Conservation (phyloP, 768 basidiomycete genomes). For the Lyophyllum decastes region DNA sequence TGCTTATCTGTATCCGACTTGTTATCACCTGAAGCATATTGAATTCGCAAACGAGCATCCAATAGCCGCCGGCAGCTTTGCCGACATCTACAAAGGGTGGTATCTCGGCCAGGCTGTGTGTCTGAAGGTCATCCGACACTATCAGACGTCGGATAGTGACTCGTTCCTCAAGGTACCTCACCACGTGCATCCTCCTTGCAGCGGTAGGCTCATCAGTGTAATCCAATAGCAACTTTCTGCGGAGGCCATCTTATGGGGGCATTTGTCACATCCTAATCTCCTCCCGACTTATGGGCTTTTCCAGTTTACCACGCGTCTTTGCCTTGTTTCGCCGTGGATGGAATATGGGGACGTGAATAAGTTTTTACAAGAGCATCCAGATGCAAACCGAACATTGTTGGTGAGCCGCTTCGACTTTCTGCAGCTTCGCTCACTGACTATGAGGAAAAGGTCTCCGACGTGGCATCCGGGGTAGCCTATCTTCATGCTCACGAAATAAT, state of each 20-base stretch:
- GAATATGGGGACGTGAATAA: slow-evolving; percentile 32
- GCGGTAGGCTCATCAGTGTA: too few species aligned
- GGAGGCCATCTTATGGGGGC: too few species aligned
- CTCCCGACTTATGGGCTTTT: slow-evolving; percentile 32
- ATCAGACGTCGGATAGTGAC: slow-evolving; percentile 11
- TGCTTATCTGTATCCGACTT: slow-evolving; percentile 11
- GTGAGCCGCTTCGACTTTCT: neutral
- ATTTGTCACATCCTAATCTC: too few species aligned
- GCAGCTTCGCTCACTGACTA: neutral
- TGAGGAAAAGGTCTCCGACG: slow-evolving; percentile 30
- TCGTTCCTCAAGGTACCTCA: slow-evolving; percentile 8
- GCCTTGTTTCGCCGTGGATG: slow-evolving; percentile 39
- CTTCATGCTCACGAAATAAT: slow-evolving; percentile 36
- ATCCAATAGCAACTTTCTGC: slow-evolving; percentile 6
- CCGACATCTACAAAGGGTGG: slow-evolving; percentile 7
- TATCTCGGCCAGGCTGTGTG: slow-evolving; percentile 10
- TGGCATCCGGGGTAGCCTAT: slow-evolving; percentile 32
- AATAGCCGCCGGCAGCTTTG: slow-evolving; percentile 8
- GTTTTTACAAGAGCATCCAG: slow-evolving; percentile 17
- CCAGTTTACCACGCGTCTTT: slow-evolving; percentile 23
- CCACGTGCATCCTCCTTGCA: too few species aligned
- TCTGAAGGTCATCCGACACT: slow-evolving; percentile 15
- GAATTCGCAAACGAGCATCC: neutral
- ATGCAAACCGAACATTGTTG: neutral
- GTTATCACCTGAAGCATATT: slow-evolving; percentile 7